Conservation (phyloP, 179 eudicot genomes). For the Sideroxylon spinosum region DNA sequence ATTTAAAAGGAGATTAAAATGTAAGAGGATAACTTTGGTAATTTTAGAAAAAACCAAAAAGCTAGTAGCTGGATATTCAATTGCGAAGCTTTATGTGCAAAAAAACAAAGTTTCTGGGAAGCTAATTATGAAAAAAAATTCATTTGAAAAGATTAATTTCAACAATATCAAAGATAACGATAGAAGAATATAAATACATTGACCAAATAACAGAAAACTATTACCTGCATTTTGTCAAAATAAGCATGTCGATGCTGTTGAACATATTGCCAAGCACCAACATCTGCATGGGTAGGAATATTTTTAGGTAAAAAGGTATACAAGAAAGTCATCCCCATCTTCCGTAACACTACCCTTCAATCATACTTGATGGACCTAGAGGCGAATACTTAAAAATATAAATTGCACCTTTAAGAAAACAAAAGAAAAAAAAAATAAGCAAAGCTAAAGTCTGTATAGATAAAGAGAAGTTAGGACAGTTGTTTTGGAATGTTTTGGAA, state of each 20-base stretch:
- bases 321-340: not conserved
- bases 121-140: not conserved
- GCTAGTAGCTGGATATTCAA: too few species aligned
- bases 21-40: too few species aligned
- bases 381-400: not conserved
- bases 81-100: too few species aligned
- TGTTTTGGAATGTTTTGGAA: not conserved
- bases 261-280: slow-evolving; percentile 91
- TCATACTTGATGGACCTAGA: not conserved
- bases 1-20: too few species aligned
- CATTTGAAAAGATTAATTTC: not conserved
- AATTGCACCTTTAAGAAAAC: not conserved
- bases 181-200: not conserved
- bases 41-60: too few species aligned
- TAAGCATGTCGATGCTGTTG: slow-evolving; percentile 92
- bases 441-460: not conserved
- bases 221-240: slow-evolving; percentile 93
- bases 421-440: not conserved
- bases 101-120: not conserved
- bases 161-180: not conserved
- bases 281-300: slow-evolving; percentile 38
- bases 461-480: not conserved
- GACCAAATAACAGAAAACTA: not conserved
- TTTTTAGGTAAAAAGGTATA: not conserved
- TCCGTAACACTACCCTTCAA: not conserved